phyloP scores from a whole-genome alignment of 257 asterid species.

The Avicennia marina region DNA sequence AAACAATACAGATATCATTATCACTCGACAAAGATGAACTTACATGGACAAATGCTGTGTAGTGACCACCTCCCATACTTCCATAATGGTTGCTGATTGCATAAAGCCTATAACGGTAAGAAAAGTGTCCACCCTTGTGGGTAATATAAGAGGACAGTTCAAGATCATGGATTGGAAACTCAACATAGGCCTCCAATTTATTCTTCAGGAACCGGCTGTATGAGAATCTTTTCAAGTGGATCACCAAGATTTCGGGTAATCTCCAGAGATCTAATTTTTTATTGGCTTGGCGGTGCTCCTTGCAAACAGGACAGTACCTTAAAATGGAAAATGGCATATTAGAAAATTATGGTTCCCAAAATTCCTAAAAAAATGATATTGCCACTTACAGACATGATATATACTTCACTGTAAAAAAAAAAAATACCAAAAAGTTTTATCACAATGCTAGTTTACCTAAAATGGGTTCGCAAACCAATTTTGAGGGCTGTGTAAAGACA shows the following conservation, averaged over 20 bases:
- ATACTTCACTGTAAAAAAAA: background rate
- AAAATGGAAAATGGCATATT: no score
- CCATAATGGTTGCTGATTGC: constrained; percentile 78
- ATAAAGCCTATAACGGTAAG: constrained; percentile 47
- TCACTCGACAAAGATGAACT: constrained; percentile 30
- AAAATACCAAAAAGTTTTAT: background rate
- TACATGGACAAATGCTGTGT: constrained; percentile 70
- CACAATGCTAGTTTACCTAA: constrained; percentile 8
- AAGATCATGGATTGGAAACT: constrained; percentile 57
- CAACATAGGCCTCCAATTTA: constrained; percentile 70
- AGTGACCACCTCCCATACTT: constrained; percentile 65
- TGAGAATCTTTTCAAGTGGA: constrained; percentile 78
- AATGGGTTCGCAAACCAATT: background rate
- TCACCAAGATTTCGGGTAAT: constrained; percentile 63
- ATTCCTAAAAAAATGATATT: no score
- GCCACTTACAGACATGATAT: background rate
- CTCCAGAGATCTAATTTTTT: constrained; percentile 83
- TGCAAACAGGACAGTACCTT: constrained; percentile 78
- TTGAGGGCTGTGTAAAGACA: background rate
- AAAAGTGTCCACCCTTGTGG: constrained; percentile 25
- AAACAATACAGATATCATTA: background rate
- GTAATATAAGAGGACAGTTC: constrained; percentile 51
- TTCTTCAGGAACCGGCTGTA: constrained; percentile 35
- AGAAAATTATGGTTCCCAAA: no score
- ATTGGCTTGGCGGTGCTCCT: constrained; percentile 62